Conservation (phyloP, 306 rosid genomes). For the Citrullus amarus region DNA sequence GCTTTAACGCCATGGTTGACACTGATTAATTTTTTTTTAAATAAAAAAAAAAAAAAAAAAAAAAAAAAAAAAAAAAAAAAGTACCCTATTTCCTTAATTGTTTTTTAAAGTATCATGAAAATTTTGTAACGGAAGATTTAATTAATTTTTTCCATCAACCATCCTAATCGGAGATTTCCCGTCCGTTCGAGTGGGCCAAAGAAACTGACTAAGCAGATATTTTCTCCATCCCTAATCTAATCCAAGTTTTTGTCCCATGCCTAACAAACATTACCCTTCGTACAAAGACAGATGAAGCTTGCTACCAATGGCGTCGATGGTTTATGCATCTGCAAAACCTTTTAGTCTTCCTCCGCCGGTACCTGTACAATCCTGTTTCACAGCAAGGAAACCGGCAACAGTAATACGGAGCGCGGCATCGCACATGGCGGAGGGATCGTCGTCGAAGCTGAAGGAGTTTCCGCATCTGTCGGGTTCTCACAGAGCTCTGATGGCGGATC, state of each 20-base stretch:
- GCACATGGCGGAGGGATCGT: not conserved
- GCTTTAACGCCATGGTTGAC: no score
- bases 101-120: no score
- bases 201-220: not conserved
- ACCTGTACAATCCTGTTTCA: not conserved
- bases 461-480: conserved; percentile 56
- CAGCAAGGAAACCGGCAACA: not conserved
- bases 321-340: not conserved
- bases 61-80: no score
- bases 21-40: no score
- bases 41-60: no score
- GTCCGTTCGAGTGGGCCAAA: no score
- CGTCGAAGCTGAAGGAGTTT: conserved; percentile 43
- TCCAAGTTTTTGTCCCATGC: not conserved
- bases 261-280: not conserved
- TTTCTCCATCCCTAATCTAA: not conserved
- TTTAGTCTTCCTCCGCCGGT: not conserved
- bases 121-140: no score
- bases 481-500: conserved; percentile 51
- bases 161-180: no score
- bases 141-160: no score
- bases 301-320: not conserved
- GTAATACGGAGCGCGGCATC: not conserved
- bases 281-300: not conserved
- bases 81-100: no score